phyloP scores from a whole-genome alignment of 805 yeast species.

The Spathaspora arborariae region DNA sequence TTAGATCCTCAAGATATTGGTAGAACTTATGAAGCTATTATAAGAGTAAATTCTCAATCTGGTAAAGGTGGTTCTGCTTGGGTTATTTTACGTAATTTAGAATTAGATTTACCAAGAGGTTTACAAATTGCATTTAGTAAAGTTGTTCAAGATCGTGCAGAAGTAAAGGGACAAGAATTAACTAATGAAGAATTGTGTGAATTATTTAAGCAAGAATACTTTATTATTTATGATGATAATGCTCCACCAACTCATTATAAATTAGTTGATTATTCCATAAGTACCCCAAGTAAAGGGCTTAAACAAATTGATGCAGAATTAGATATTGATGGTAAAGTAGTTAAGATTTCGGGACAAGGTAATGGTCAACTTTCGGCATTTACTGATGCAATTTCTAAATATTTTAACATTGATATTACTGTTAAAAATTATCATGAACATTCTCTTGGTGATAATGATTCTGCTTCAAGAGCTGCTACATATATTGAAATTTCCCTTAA shows the following conservation, averaged over 20 bases:
- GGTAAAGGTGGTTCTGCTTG: slow-evolving; percentile 92
- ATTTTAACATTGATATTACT: slow-evolving; percentile 48
- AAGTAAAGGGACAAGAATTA: slow-evolving; percentile 67
- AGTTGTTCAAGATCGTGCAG: slow-evolving; percentile 68
- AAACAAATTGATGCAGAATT: slow-evolving; percentile 49
- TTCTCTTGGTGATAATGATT: slow-evolving; percentile 64
- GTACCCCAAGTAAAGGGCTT: slow-evolving; percentile 31
- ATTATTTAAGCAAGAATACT: slow-evolving; percentile 60
- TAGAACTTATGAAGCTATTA: slow-evolving; percentile 87
- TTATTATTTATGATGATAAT: slow-evolving; percentile 32
- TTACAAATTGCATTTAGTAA: slow-evolving; percentile 73
- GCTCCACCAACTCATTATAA: slow-evolving; percentile 25
- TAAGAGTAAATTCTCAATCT: slow-evolving; percentile 81
- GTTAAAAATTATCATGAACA: slow-evolving; percentile 77
- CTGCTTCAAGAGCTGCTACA: slow-evolving; percentile 73
- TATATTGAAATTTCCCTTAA: slow-evolving; percentile 42
- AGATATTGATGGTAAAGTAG: slow-evolving; percentile 39
- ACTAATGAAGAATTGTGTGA: slow-evolving; percentile 59
- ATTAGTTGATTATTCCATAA: slow-evolving; percentile 46
- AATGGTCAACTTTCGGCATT: slow-evolving; percentile 84
- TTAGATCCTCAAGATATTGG: slow-evolving; percentile 84
- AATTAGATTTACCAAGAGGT: slow-evolving; percentile 77
- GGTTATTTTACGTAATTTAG: slow-evolving; percentile 73
- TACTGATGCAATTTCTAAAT: slow-evolving; percentile 52
- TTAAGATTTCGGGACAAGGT: slow-evolving; percentile 55